These are phyloP conservation scores for Xylariales sp. DNA, from an alignment of 2,329 filamentous ascomycete genomes.

Conservation along the genomic window DNA sequence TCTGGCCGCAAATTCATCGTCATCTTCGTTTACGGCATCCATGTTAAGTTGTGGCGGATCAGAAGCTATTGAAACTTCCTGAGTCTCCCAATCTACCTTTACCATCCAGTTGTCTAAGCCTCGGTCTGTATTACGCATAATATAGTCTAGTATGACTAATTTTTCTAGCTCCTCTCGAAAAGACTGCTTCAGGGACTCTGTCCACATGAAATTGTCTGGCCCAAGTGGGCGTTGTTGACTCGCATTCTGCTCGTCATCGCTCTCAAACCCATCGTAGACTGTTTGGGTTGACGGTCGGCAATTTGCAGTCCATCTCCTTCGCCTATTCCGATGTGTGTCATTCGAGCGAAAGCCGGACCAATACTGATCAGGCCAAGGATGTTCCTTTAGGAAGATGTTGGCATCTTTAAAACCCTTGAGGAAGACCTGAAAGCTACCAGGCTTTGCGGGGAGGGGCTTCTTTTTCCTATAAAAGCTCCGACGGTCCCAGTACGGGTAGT, in stretches of 20 bases:
- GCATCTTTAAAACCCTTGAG: conserved; percentile 97
- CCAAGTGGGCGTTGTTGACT: conserved; percentile 54
- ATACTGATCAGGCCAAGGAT: conserved; percentile 96
- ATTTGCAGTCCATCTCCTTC: conserved; percentile 81
- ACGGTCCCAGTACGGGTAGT: conserved; percentile 97
- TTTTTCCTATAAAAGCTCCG: conserved; percentile 88
- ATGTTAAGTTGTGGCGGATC: conserved; percentile 78
- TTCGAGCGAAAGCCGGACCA: conserved; percentile 75
- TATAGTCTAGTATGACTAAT: conserved; percentile 96
- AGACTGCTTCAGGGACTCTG: conserved; percentile 85
- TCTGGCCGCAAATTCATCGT: conserved; percentile 66
- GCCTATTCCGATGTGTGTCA: conserved; percentile 74
- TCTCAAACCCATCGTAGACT: conserved; percentile 58
- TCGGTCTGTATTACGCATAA: conserved; percentile 98
- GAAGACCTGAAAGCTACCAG: conserved; percentile 97
- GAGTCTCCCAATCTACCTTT: conserved; percentile 86
- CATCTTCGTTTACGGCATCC: conserved; percentile 61
- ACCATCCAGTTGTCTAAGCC: conserved; percentile 99
- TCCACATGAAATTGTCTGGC: conserved; percentile 81
- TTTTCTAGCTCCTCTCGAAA: conserved; percentile 97
- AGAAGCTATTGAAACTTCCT: conserved; percentile 86
- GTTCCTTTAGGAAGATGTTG: conserved; percentile 91
- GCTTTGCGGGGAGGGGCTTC: conserved; percentile 87
- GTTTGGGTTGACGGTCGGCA: conserved; percentile 72
- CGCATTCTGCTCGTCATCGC: conserved; percentile 59